Evolutionary conservation across 2,329 filamentous ascomycete genomes (phyloP).

Genomic region (Botrytis porri): DNA sequence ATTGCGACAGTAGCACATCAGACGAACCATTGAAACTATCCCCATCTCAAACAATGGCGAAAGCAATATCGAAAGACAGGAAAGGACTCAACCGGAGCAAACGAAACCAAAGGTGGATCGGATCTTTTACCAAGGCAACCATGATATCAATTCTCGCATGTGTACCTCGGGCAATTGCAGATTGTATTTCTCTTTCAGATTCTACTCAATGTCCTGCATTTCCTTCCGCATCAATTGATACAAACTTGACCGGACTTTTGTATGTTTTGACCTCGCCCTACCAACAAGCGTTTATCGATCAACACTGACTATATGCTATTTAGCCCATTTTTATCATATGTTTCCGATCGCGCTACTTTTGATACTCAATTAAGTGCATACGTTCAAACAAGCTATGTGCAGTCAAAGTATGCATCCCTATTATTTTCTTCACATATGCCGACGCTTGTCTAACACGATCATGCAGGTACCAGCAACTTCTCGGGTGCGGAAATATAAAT

Average conservation of each 20-base stretch:
- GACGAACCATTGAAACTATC: constrained; percentile 12
- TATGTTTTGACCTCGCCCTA: constrained; percentile 44
- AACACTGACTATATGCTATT: constrained; percentile 23
- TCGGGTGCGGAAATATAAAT: constrained; percentile 78
- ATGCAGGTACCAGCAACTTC: constrained; percentile 71
- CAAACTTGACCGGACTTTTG: constrained; percentile 59
- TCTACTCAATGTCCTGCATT: constrained; percentile 74
- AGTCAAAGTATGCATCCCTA: constrained; percentile 62
- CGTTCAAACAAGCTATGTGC: constrained; percentile 70
- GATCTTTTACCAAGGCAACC: constrained; percentile 29
- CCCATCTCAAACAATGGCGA: constrained; percentile 20
- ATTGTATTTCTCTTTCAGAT: constrained; percentile 64
- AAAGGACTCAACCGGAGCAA: constrained; percentile 20
- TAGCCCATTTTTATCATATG: constrained; percentile 82
- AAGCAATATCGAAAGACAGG: constrained; percentile 15
- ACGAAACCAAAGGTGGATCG: constrained; percentile 27
- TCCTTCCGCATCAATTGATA: constrained; percentile 63
- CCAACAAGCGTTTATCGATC: constrained; percentile 18
- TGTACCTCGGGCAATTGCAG: constrained; percentile 35
- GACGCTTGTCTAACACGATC: constrained; percentile 34
- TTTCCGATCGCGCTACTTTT: constrained; percentile 73
- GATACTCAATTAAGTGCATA: constrained; percentile 72
- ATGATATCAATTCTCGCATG: constrained; percentile 36
- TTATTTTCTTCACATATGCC: constrained; percentile 9
- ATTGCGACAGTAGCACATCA: constrained; percentile 20